Base-by-base conservation (phyloP, 1,284 basidiomycete species). In the Ustilago tritici region DNA sequence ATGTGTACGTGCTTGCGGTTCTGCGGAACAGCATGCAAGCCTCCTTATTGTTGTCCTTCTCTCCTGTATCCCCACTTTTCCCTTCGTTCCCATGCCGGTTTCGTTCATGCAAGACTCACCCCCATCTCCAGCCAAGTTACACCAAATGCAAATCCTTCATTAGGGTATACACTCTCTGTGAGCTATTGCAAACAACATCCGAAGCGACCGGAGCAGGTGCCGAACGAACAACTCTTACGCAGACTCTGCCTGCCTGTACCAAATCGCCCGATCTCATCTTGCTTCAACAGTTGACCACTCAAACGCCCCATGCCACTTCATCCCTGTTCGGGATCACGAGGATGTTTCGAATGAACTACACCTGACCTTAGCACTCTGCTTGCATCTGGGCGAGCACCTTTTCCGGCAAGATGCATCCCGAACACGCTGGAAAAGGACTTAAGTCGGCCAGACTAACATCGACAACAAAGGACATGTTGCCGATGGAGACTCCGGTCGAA, bases 11-110 rank as follows among this genome's bases (percentile, higher is more conserved):
- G 34, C 32, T 10, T 35, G 56, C 62, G 62, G 62, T 47, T 65
- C 62, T 65, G 62, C 62, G 62, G 62, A 35, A 46, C 38, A 15
- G 5, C 23, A 52, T 52, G 46, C 62, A 56, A 43, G 62, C 47
- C 54, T 23, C 32, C 15, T 50, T 50, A 14, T 28, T 50, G 31
- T 49, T 19, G 28, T 11, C 14, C 35, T 40, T 41, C 11, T 31
- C 19, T 28, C 23, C 34, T 31, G 23, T 28, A 28, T 31, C 9
- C 38, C 31, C 41, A 28, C n/a, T 56, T 17, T 15, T 41, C 4
- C 10, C 40, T 17, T 43, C 40, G 43, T 46, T 19, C 43, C 43
- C 43, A 19, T 10, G 7, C 43, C 19, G 7, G 23, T 46, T 46
- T 46, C 43, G 23, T 46, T 46, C 43, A 46, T 46, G 43, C 43